phyloP scores from a whole-genome alignment of 768 basidiomycete genomes.

The Suillus alpinus region DNA sequence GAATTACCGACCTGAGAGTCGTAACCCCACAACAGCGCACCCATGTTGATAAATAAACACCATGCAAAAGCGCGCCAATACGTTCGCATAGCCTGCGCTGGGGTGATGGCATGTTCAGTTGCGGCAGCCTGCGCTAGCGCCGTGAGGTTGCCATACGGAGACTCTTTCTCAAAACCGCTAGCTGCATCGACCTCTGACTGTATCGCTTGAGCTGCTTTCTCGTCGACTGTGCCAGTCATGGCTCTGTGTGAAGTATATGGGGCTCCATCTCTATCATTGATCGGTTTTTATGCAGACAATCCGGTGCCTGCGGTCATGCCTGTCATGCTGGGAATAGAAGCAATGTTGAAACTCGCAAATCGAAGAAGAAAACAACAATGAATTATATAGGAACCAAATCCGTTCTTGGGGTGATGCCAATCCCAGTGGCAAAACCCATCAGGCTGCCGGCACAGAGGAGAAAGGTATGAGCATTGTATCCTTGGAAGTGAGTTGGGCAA shows the following conservation, averaged over 20 bases:
- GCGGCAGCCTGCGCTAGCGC: constrained; percentile 22
- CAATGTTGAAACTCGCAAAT: neutral
- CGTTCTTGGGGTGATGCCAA: neutral
- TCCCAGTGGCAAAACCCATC: neutral
- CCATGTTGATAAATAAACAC: constrained; percentile 24
- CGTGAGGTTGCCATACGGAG: constrained; percentile 11
- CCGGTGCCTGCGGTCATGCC: neutral
- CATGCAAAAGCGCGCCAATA: constrained; percentile 25
- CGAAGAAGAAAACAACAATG: neutral
- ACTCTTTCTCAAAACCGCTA: constrained; percentile 10
- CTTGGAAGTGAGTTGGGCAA: neutral
- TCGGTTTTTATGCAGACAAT: neutral
- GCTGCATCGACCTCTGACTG: constrained; percentile 3
- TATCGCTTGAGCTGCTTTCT: constrained; percentile 7
- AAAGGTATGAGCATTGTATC: neutral
- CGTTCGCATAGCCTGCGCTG: constrained; percentile 17
- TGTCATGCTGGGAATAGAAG: neutral
- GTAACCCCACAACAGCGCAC: constrained; percentile 25
- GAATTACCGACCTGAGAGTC: constrained; percentile 19
- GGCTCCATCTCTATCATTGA: neutral
- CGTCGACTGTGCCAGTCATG: constrained; percentile 9
- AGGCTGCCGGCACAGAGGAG: neutral
- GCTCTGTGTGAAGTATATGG: neutral
- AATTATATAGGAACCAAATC: neutral
- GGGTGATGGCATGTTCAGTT: constrained; percentile 17